phyloP scores from a whole-genome alignment of 192 early-diverging fungal species.

The Spinellus fusiger region DNA sequence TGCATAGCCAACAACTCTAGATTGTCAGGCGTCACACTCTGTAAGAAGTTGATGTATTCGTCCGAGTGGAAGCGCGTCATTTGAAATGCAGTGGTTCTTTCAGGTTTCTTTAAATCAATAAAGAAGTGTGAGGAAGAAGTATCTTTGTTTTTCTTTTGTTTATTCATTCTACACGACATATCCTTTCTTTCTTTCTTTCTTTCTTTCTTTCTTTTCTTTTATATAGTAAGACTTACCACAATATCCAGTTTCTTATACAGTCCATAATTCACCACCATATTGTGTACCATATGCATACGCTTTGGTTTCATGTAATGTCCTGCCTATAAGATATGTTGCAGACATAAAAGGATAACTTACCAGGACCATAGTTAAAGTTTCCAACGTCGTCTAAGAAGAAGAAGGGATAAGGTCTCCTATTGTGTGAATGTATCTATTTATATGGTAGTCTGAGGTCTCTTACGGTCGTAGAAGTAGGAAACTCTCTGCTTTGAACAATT shows the following conservation, averaged over 20 bases:
- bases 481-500: slow-evolving; percentile 49
- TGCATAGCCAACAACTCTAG: slow-evolving; percentile 50
- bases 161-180: too few relatives aligned
- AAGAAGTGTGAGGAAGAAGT: too few relatives aligned
- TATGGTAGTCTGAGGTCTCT: too few relatives aligned
- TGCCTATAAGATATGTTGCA: slow-evolving; percentile 6
- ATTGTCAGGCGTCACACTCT: slow-evolving; percentile 68
- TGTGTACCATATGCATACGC: slow-evolving; percentile 89
- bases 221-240: slow-evolving; percentile 43
- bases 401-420: background rate
- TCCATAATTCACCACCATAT: slow-evolving; percentile 87
- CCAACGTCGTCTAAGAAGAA: slow-evolving; percentile 56
- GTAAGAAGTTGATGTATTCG: slow-evolving; percentile 88
- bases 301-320: slow-evolving; percentile 99
- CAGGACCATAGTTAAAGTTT: slow-evolving; percentile 78
- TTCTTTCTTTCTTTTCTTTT: too few relatives aligned
- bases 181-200: too few relatives aligned
- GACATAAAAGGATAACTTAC: slow-evolving; percentile 4
- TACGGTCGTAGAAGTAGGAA: slow-evolving; percentile 60
- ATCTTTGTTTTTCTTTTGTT: too few relatives aligned
- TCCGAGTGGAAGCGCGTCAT: slow-evolving; percentile 93
- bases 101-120: slow-evolving; percentile 48
- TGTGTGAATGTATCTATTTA: too few relatives aligned
- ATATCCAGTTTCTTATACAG: slow-evolving; percentile 89
- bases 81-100: slow-evolving; percentile 77